Conservation (phyloP, 1,284 basidiomycete genomes). For the Cerioporus squamosus region DNA sequence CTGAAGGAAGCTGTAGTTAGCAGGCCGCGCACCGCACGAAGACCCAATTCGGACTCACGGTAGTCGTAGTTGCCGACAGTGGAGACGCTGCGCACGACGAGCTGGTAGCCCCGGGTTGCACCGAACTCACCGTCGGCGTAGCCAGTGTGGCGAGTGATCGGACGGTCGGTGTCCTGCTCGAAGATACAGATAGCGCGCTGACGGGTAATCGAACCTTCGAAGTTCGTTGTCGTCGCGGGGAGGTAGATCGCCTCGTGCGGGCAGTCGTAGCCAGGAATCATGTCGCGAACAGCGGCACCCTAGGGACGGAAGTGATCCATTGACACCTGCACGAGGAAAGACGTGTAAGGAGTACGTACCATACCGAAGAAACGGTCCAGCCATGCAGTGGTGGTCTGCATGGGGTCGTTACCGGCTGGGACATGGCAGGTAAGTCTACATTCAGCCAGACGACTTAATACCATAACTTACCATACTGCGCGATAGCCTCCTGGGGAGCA, state of each 20-base stretch:
- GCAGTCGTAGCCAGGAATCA: conserved; percentile 70
- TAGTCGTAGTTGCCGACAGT: conserved; percentile 69
- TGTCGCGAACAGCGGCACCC: conserved; percentile 53
- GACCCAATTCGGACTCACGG: conserved; percentile 37
- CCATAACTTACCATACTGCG: conserved; percentile 55
- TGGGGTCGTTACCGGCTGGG: conserved; percentile 64
- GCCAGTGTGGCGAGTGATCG: conserved; percentile 63
- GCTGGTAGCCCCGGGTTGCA: conserved; percentile 61
- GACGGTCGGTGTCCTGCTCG: conserved; percentile 60
- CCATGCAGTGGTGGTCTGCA: conserved; percentile 66
- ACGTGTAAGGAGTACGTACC: conserved; percentile 27
- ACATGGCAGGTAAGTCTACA: neutral
- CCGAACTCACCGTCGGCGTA: conserved; percentile 56
- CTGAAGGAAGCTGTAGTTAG: conserved; percentile 23
- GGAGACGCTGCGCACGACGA: conserved; percentile 58
- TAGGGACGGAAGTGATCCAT: neutral
- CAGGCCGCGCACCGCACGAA: neutral
- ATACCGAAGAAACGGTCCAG: conserved; percentile 72
- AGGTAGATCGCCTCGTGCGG: conserved; percentile 63
- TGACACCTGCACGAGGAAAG: neutral
- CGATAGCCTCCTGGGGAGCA: conserved; percentile 61
- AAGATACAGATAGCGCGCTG: conserved; percentile 67
- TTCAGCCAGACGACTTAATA: neutral
- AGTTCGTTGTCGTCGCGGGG: conserved; percentile 57
- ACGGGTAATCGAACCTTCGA: conserved; percentile 46